Evolutionary conservation across 2,329 filamentous ascomycete genomes (phyloP).

Genomic region (Tolypocladium endophyticum): DNA sequence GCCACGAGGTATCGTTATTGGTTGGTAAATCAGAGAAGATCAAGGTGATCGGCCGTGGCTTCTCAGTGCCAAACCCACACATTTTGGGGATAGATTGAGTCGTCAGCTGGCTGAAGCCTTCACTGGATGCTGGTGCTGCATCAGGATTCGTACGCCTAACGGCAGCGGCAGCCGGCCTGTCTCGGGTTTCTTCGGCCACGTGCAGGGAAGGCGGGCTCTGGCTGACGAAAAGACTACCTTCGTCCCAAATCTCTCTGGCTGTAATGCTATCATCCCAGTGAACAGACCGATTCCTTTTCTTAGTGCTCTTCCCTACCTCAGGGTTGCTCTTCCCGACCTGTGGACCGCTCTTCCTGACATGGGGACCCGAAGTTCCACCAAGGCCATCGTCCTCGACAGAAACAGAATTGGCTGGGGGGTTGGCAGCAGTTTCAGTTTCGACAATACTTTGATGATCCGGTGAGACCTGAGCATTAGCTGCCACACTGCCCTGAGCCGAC

Average conservation of each 20-base stretch:
- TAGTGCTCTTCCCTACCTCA: no score
- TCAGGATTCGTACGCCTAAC: no score
- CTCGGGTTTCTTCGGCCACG: neutral
- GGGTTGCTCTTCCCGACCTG: no score
- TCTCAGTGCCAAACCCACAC: constrained; percentile 6
- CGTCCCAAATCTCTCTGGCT: neutral
- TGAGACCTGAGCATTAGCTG: neutral
- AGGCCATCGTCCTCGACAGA: no score
- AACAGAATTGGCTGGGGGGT: neutral
- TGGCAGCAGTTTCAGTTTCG: neutral
- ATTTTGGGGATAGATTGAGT: constrained; percentile 1
- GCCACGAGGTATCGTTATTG: constrained; percentile 12
- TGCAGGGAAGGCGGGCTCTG: neutral
- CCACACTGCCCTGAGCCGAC: no score
- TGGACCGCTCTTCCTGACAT: no score
- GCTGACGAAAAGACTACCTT: neutral
- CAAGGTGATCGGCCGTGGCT: constrained; percentile 1
- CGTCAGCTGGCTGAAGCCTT: neutral
- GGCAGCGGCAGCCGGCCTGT: neutral
- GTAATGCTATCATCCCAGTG: neutral
- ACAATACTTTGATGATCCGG: neutral
- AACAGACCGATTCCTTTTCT: neutral
- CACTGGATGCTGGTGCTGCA: neutral
- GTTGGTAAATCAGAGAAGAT: constrained; percentile 8
- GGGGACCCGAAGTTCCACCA: neutral